Conservation (phyloP, 805 yeast genomes). For the Lachancea cidri region DNA sequence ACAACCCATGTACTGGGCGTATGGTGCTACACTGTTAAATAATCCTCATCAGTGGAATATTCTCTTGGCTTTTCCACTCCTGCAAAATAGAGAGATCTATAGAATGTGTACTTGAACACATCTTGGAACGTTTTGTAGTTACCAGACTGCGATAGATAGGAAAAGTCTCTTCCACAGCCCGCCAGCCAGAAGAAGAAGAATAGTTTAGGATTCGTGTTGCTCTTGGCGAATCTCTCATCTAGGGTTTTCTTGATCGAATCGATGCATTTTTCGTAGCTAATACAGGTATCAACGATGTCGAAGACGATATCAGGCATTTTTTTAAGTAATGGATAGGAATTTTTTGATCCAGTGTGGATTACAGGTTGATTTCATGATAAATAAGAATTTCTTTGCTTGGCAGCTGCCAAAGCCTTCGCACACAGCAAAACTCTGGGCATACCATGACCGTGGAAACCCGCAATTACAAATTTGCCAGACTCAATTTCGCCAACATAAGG, state of each 20-base stretch:
- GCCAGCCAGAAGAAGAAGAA: not conserved
- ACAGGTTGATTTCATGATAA: too few species aligned
- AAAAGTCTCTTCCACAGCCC: not conserved
- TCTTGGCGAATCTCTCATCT: not conserved
- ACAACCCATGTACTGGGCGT: constrained; percentile 37
- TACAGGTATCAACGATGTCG: not conserved
- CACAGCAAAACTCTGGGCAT: constrained; percentile 43
- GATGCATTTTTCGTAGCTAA: not conserved
- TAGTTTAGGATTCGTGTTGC: not conserved
- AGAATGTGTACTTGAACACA: not conserved
- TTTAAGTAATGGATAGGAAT: too few species aligned
- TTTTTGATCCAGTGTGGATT: too few species aligned
- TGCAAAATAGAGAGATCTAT: not conserved
- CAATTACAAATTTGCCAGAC: constrained; percentile 35
- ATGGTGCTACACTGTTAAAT: not conserved
- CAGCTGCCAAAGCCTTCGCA: constrained; percentile 40
- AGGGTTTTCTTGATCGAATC: not conserved
- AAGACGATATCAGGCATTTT: not conserved
- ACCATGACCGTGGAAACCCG: constrained; percentile 50
- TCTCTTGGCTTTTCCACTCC: not conserved
- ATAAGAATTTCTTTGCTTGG: too few species aligned
- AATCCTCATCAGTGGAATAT: not conserved
- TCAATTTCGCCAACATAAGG: constrained; percentile 42
- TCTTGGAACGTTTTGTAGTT: not conserved
- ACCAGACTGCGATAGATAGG: not conserved